Evolutionary conservation across 371 early-diverging fungal genomes (phyloP).

Genomic region (Saksenaea oblongispora): DNA sequence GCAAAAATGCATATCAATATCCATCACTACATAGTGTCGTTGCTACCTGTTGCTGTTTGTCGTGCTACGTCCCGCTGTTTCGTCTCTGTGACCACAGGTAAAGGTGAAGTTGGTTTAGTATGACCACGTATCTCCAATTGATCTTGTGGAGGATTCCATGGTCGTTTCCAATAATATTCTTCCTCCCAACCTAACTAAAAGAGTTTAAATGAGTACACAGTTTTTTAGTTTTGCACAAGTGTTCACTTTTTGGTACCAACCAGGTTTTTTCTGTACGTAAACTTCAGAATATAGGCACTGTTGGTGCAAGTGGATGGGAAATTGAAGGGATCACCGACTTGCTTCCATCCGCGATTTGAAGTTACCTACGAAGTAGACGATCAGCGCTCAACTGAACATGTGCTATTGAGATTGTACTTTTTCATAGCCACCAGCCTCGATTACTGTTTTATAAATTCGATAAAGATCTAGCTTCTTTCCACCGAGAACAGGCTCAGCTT

Average conservation of each 20-base stretch:
- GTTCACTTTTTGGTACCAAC: conserved; percentile 17
- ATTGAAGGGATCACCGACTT: conserved; percentile 74
- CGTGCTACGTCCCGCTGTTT: conserved; percentile 24
- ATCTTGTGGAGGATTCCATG: conserved; percentile 48
- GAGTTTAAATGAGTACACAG: neutral
- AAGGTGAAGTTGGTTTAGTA: conserved; percentile 11
- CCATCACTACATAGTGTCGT: neutral
- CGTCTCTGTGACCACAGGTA: conserved; percentile 8
- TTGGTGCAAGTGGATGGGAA: conserved; percentile 87
- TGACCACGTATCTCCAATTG: conserved; percentile 21
- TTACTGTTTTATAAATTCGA: conserved; percentile 63
- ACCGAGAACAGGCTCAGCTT: conserved; percentile 73
- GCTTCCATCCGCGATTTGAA: conserved; percentile 77
- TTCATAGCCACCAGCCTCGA: conserved; percentile 69
- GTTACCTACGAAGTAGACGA: conserved; percentile 59
- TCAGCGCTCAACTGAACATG: neutral
- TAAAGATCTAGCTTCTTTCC: conserved; percentile 70
- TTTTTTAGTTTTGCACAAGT: neutral
- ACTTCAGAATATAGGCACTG: conserved; percentile 79
- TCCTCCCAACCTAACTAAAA: conserved; percentile 51
- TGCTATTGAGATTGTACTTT: conserved; percentile 36
- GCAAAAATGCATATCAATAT: neutral
- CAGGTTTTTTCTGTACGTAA: conserved; percentile 72
- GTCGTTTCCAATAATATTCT: conserved; percentile 45
- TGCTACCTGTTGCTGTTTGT: conserved; percentile 32